Base-by-base conservation (phyloP, 768 basidiomycete species). In the Boletus pseudo-olivaceus region DNA sequence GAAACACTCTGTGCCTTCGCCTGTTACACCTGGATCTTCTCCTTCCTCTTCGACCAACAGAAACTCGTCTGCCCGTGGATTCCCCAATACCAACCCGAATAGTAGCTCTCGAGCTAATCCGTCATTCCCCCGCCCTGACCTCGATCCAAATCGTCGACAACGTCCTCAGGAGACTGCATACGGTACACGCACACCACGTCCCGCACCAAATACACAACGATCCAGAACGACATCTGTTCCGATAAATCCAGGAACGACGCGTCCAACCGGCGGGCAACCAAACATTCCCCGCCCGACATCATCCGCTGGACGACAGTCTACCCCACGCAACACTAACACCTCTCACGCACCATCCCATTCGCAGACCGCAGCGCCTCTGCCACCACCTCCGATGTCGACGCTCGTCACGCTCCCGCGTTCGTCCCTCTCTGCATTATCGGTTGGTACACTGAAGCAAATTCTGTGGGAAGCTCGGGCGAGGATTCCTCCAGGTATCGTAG, bases 391-490 rank as follows among this genome's bases (percentile, higher is more conserved):
- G 74, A 86, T 41, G 81, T 96, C 33, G 78, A 88, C 57, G 37
- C 76, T 97, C 5, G 74, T 95, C 2, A 73, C 74, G 0, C 84
- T 91, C 77, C 69, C 82, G 0, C 65, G 76, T 1, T 80, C 79
- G 7, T 75, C 77, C 14, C 70, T 95, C n/a, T 67, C 76, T 2
- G 69, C 76, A 4, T 75, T 96, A 14, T 82, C 87, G 7, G 82
- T 95, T 50, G 74, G 82, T 23, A 72, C 78, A n/a, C 75, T 97
- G 44, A 97, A 97, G 67, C 76, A 78, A 2, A 79, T 96, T 19
- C 70, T 97, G 20, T 91, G 84, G 64, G 83, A 83, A 50, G 91
- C 94, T 59, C 92, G 88, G 52, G 89, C 90, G 29, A 76, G 85
- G 63, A 66, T 79, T 50, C 70, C 68, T 19, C 62, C 62, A 1